Base-by-base conservation (phyloP, 2,329 filamentous ascomycete species). In the Emericellopsis cladophorae region DNA sequence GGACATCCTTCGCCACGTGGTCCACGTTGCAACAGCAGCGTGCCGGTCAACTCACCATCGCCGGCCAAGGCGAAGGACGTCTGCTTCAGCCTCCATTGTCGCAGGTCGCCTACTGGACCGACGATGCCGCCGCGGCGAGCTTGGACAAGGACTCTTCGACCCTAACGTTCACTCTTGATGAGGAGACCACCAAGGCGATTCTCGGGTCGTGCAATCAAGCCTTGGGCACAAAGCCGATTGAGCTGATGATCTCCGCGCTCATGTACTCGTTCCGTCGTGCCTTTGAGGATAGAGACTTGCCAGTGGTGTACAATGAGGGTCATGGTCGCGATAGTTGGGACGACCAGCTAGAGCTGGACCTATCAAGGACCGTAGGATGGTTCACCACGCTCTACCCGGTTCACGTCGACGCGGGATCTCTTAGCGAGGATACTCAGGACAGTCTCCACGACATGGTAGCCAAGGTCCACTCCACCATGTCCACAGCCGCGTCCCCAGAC, bases 311-410 rank as follows among this genome's bases (percentile, higher is more conserved):
- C 37, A 50, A 35, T n/a, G 56, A 60, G 38, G 51, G 49, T 5
- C 56, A 60, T 34, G 58, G 56, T 9, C 48, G 58, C 24, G 54
- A 60, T 31, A 23, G 53, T 2, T 55, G 49, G 51, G 45, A 49
- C 38, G 31, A 45, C 3, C n/a, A n/a, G n/a, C n/a, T n/a, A n/a
- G 34, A 31, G 5, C 41, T 57, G 5, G 51, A 60, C 37, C 23
- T 55, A 2, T 51, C 53, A 1, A 26, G 49, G 8, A 60, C 55
- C 1, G 55, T 60, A 1, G 58, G 57, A 2, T 60, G 56, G 57
- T 60, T 59, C 43, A 58, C 57, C 1, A 53, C 48, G 5, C 42
- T 57, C 33, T 48, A 40, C 22, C 54, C 55, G 1, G 42, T 50
- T 7, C 12, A 11, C 8, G n/a, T 10, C 14, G 24, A 35, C 9